Percentiles rank a stretch among this genome's conserved stretches.
Conservation (phyloP, 2,329 filamentous ascomycete species). For the Aspergillus costaricaensis region DNA sequence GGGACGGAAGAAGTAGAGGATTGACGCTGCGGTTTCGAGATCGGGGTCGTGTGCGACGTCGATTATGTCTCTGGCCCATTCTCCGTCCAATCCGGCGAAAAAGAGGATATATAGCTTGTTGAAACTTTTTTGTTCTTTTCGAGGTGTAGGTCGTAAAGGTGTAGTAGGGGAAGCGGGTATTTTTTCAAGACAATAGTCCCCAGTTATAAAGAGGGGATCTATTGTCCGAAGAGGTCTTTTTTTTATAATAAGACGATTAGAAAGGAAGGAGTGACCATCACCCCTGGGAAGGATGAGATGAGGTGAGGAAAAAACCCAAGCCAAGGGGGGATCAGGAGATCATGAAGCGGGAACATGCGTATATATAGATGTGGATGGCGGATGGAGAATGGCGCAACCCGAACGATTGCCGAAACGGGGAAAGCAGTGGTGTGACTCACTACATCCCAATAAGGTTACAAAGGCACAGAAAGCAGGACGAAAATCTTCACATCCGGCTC, state of each 20-base stretch:
- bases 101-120: constrained; percentile 7
- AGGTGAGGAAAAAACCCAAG: constrained; percentile 24
- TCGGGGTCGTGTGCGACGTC: constrained; percentile 47
- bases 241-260: constrained; percentile 17
- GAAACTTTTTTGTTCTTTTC: constrained; percentile 7
- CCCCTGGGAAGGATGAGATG: constrained; percentile 40
- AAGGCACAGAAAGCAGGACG: constrained; percentile 6
- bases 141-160: neutral
- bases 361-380: constrained; percentile 16
- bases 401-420: constrained; percentile 15
- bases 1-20: constrained; percentile 22
- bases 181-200: neutral
- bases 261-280: constrained; percentile 41
- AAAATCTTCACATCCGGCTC: constrained; percentile 15
- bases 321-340: constrained; percentile 12
- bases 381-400: constrained; percentile 7
- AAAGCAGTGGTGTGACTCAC: constrained; percentile 30
- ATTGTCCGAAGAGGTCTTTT: neutral
- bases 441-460: constrained; percentile 20
- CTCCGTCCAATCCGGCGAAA: constrained; percentile 17
- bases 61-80: constrained; percentile 52
- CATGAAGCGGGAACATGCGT: neutral
- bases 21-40: constrained; percentile 37
- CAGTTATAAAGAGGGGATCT: neutral
- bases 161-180: neutral